phyloP scores from a whole-genome alignment of 768 basidiomycete genomes.

The Trametes punicea region DNA sequence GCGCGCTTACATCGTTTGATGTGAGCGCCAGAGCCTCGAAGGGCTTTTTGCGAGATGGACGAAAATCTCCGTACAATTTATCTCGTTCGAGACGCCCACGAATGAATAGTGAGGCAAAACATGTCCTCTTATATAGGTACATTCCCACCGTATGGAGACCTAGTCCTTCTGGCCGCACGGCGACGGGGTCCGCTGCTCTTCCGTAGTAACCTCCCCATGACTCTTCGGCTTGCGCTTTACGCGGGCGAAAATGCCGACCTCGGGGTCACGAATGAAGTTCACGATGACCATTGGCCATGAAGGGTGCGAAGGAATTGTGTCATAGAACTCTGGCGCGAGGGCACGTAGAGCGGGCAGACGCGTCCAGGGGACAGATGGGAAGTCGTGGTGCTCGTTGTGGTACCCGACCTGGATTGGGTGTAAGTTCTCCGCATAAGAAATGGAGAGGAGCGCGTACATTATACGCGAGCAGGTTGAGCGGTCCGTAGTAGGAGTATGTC shows the following conservation, averaged over 20 bases:
- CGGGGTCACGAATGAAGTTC: slow-evolving; percentile 89
- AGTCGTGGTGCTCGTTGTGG: slow-evolving; percentile 99
- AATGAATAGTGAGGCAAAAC: neutral
- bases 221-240: slow-evolving; percentile 67
- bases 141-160: neutral
- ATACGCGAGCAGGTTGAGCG: slow-evolving; percentile 85
- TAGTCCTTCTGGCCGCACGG: slow-evolving; percentile 6
- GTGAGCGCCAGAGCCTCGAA: neutral
- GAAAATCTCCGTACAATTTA: no score
- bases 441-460: slow-evolving; percentile 57
- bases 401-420: slow-evolving; percentile 73
- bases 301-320: slow-evolving; percentile 79
- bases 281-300: slow-evolving; percentile 94
- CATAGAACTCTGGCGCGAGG: slow-evolving; percentile 91
- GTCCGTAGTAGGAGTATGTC: slow-evolving; percentile 96
- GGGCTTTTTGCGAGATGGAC: no score
- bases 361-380: slow-evolving; percentile 96
- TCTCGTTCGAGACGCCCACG: no score
- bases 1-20: neutral
- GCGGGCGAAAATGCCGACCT: slow-evolving; percentile 85
- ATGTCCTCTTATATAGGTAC: neutral
- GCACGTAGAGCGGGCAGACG: slow-evolving; percentile 77
- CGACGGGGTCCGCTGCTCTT: neutral
- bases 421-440: neutral
- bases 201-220: slow-evolving; percentile 5